Evolutionary conservation across 208 protist genomes (phyloP).

Genomic region (Entamoeba moshkovskii): DNA sequence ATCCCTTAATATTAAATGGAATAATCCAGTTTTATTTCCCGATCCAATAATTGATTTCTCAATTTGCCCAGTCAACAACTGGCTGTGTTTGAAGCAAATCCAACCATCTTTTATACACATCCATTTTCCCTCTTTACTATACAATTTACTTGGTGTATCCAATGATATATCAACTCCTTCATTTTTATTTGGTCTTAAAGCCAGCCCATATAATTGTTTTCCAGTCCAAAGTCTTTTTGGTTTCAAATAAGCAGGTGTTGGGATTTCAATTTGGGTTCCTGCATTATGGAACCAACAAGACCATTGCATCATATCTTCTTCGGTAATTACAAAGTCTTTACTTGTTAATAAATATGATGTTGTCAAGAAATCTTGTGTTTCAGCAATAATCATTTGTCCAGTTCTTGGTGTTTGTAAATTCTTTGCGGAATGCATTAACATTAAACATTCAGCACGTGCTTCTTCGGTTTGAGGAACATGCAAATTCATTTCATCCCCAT

Average conservation of each 20-base stretch:
- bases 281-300: neutral
- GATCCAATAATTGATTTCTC: constrained; percentile 85
- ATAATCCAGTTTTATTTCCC: constrained; percentile 62
- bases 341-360: constrained; percentile 76
- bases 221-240: constrained; percentile 91
- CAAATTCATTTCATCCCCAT: constrained; percentile 98
- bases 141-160: constrained; percentile 62
- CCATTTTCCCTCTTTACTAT: constrained; percentile 69
- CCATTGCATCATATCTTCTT: constrained; percentile 17
- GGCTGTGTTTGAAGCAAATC: constrained; percentile 63
- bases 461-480: constrained; percentile 96
- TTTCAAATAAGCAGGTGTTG: constrained; percentile 81
- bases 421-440: constrained; percentile 76
- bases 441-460: constrained; percentile 80
- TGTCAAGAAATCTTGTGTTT: constrained; percentile 95
- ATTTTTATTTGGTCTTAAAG: neutral
- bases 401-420: constrained; percentile 94
- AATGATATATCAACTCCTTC: neutral
- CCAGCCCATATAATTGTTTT: constrained; percentile 71
- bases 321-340: constrained; percentile 53
- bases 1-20: constrained; percentile 73
- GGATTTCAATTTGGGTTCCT: constrained; percentile 60
- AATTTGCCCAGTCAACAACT: constrained; percentile 77
- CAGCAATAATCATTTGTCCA: constrained; percentile 86
- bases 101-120: constrained; percentile 59